Evolutionary conservation across 768 basidiomycete genomes (phyloP), one percentile per base, ranked within the genome.

Genomic region (Lentinula aciculospora): DNA sequence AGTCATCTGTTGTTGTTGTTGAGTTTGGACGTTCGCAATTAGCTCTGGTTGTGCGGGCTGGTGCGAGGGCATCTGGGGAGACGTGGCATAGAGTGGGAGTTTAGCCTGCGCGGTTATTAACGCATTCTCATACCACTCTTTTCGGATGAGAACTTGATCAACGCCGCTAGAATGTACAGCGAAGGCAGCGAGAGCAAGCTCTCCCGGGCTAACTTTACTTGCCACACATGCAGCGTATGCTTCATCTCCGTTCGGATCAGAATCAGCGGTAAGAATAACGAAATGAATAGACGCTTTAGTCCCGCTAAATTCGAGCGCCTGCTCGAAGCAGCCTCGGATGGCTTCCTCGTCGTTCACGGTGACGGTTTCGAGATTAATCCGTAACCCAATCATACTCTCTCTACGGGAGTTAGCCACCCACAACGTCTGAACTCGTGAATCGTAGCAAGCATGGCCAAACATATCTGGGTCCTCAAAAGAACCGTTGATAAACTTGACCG

Each of bases 151-250:
- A 28, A 94, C 83, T 66, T 94, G 92, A 66, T 94, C 92, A 13
- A 94, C 92, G 36, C 92, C 92, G n/a, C 81, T 83, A 17, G 88
- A 85, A 67, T 93, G 92, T n/a, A 94, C 90, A 2, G 88, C 89
- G 72, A 92, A 94, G 29, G 89, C 90, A 4, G 92, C 88, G 51
- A 94, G 76, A 25, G 90, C 89, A 36, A 92, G 74, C 62, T 92
- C 87, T 39, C 88, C 86, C 1, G 86, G 83, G 5, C 80, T 76
- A 4, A 92, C 77, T 65, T 92, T 92, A 2, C 90, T 90, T 3
- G 90, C 90, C 21, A 89, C 78, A 61, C 90, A 92, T 5, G 90
- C 90, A 9, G 90, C 90, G 64, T 86, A 84, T 0, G 90, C 89
- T 68, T 92, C 90, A 54, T 88, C 86, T 13, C 89, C 90, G 57